Base-by-base conservation (phyloP, 768 basidiomycete species). In the Chlorophyllum brunneum region DNA sequence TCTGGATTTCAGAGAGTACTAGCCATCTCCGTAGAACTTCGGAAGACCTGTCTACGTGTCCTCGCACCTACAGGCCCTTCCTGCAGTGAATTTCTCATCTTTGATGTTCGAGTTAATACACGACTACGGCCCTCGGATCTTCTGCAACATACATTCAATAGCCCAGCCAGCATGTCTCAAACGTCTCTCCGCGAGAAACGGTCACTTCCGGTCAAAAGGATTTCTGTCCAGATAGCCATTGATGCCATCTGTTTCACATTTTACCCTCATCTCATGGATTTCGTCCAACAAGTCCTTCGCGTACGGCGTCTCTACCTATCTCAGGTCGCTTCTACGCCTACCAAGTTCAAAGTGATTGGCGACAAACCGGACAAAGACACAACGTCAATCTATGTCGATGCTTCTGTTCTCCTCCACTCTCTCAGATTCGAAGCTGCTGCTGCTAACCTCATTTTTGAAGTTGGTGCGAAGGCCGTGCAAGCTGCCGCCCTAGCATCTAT, bases 361-460 rank as follows among this genome's bases (percentile, higher is more conserved):
- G 38, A 39, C 23, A 54, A 49, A 39, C 29, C 13, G 47, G n/a
- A n/a, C 24, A 55, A 9, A 61, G 58, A 37, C 34, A 67, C 23
- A 15, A 36, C 43, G 16, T 26, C 42, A n/a, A 8, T 33, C 16
- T 66, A 51, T 20, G 29, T 67, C 5, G 75, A 82, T 45, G 37
- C 78, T 10, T 64, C 75, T 4, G 61, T 78, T 5, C 67, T 67
- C 30, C 58, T 85, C 42, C 70, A 67, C 5, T 70, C 63, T 6
- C 56, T 86, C 37, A 73, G 72, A 23, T 60, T 87, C n/a, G 78
- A 76, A 49, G 86, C 86, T 6, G 82, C 79, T 4, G 86, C 87
- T 5, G 84, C 85, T 60, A 88, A 83, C 59, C 70, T 91, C 24
- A 70, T 80, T 15, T 77, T 88, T 49, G 87, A 86, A 47, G 74